Evolutionary conservation across 306 rosid genomes (phyloP).

Genomic region (Rosa multiflora): DNA sequence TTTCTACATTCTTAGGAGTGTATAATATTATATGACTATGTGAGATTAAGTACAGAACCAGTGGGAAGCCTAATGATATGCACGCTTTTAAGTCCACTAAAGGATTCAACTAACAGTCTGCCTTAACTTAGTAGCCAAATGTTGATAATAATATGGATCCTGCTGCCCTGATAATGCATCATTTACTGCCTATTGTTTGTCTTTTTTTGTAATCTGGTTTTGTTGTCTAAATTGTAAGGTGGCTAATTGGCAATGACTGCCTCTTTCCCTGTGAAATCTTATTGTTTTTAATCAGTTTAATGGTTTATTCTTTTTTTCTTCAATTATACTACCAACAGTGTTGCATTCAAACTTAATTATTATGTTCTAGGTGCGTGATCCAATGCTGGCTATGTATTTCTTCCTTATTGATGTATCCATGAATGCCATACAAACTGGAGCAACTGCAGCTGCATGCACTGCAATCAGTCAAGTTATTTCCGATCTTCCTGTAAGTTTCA

Average conservation of each 20-base stretch:
- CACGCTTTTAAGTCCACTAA: background rate
- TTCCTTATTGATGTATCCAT: constrained; percentile 93
- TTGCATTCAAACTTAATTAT: background rate
- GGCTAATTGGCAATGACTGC: background rate
- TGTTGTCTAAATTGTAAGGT: background rate
- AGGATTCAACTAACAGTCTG: background rate
- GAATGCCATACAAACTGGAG: constrained; percentile 97
- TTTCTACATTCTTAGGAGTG: background rate
- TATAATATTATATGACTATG: background rate
- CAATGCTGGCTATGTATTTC: constrained; percentile 92
- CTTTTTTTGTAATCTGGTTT: background rate
- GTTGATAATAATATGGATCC: background rate
- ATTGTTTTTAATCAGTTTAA: background rate
- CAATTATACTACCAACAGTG: background rate
- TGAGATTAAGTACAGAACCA: background rate
- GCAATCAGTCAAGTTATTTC: constrained; percentile 86
- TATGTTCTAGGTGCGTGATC: constrained; percentile 78
- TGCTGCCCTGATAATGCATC: background rate
- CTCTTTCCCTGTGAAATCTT: background rate
- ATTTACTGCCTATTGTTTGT: background rate
- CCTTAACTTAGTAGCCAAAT: background rate
- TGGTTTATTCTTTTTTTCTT: constrained; percentile 3
- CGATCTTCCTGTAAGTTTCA: constrained; percentile 87
- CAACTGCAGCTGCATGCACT: constrained; percentile 98
- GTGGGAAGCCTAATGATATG: background rate